Base-by-base conservation (phyloP, 2,329 filamentous ascomycete species). In the Colletotrichum higginsianum region DNA sequence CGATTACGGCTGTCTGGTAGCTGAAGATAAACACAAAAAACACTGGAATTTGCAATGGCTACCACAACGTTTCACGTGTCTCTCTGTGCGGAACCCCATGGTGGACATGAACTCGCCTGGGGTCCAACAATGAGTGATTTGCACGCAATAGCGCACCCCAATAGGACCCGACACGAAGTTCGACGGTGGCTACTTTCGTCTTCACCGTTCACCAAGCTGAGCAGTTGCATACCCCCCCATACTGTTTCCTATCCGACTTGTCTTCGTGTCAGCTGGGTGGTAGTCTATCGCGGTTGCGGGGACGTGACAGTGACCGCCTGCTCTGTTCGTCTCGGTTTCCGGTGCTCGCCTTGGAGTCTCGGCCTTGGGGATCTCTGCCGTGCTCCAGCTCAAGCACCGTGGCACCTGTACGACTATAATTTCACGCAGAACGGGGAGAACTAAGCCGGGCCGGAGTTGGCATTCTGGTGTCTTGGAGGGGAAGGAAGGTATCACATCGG, bases 1-100 rank as follows among this genome's bases (percentile, higher is more conserved):
- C 74, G 66, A 73, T 73, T 65, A 74, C 74, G 74, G 74, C 74
- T 75, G 72, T 75, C 72, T 73, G 62, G 70, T 75, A 75, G 74
- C 74, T 73, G 72, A 73, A 75, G 74, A 75, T 75, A 74, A 75
- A 74, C 62, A 62, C 69, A 71, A 75, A 74, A 75, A 75, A 75
- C 66, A 75, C 69, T 74, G 72, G 72, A 74, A 74, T 74, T 75
- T 73, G 62, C 73, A 65, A 71, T 74, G 66, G 64, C 69, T 64
- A 62, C 55, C 42, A 70, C 44, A 71, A 30, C 71, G 61, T 69
- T 49, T 66, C 63, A 72, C 66, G 71, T 74, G 64, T 68, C 53
- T 66, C 53, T 66, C 55, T 44, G 64, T 71, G 64, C 53, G 49
- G 56, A 56, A n/a, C 64, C 60, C 50, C 55, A 49, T 12, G 46